Evolutionary conservation across 805 yeast genomes (phyloP).

Genomic region (Teunomyces stri): DNA sequence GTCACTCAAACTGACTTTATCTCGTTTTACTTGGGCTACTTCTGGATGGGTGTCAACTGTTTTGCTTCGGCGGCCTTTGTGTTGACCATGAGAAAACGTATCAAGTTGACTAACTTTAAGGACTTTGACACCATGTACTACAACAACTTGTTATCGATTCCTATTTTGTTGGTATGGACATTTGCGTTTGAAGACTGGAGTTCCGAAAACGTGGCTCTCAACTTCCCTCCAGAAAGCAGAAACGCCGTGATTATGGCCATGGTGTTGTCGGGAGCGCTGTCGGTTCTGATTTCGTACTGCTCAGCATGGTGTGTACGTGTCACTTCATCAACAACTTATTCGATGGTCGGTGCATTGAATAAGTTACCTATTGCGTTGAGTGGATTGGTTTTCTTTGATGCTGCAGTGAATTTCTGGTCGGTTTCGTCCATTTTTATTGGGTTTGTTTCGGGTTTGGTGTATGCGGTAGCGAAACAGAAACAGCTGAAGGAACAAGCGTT

Average conservation of each 20-base stretch:
- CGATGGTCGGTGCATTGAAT: conserved; percentile 99
- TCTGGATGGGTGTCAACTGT: conserved; percentile 97
- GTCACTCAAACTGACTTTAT: conserved; percentile 40
- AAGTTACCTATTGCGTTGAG: conserved; percentile 96
- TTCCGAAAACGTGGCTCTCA: conserved; percentile 63
- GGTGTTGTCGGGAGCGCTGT: conserved; percentile 89
- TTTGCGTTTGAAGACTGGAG: conserved; percentile 92
- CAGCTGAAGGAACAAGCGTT: conserved; percentile 50
- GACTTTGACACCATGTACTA: conserved; percentile 98
- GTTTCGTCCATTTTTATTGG: conserved; percentile 90
- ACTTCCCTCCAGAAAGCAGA: conserved; percentile 76
- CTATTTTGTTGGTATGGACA: conserved; percentile 76
- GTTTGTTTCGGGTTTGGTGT: conserved; percentile 91
- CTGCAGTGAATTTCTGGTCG: conserved; percentile 90
- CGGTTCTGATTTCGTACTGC: conserved; percentile 97
- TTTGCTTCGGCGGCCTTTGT: conserved; percentile 92
- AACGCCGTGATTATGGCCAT: conserved; percentile 71
- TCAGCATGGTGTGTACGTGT: conserved; percentile 99
- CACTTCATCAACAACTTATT: conserved; percentile 96
- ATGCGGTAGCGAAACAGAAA: conserved; percentile 92
- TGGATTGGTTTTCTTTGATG: conserved; percentile 92
- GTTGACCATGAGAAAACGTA: conserved; percentile 94
- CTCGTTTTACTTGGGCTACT: conserved; percentile 68
- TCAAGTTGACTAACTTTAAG: conserved; percentile 93
- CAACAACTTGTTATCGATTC: conserved; percentile 92